Percentiles rank a stretch among this genome's conserved stretches.
Evolutionary conservation across 768 basidiomycete genomes (phyloP).

Genomic region (Clitopilus passeckerianus): DNA sequence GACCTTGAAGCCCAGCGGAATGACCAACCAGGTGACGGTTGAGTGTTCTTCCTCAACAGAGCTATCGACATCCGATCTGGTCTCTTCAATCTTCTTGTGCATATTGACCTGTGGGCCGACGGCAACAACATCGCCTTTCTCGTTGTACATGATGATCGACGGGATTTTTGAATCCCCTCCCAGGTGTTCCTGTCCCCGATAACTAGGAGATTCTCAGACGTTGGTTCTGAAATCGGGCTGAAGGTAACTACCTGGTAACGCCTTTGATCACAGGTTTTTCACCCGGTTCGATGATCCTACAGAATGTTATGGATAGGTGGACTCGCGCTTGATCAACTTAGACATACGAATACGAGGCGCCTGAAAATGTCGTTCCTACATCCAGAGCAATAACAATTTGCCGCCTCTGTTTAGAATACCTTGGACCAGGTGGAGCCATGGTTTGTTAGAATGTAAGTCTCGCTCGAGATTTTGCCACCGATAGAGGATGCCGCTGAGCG

Average conservation of each 20-base stretch:
- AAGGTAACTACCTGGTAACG: conserved; percentile 24
- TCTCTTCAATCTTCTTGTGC: conserved; percentile 39
- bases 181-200: conserved; percentile 40
- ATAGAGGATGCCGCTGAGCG: too few species aligned
- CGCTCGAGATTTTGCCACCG: neutral
- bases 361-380: neutral
- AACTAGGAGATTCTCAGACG: conserved; percentile 15
- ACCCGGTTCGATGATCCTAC: conserved; percentile 30
- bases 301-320: neutral
- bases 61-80: conserved; percentile 20
- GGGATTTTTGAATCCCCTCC: conserved; percentile 46
- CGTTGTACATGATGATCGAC: conserved; percentile 42
- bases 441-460: neutral
- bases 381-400: neutral
- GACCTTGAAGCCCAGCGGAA: neutral
- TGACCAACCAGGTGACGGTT: neutral
- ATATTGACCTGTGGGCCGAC: conserved; percentile 38
- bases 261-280: conserved; percentile 26
- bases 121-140: conserved; percentile 29
- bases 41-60: neutral
- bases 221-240: too few species aligned
- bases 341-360: neutral
- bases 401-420: neutral
- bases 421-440: neutral
- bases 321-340: neutral